phyloP scores from a whole-genome alignment of 2,329 filamentous ascomycete species.

The Septoria linicola region DNA sequence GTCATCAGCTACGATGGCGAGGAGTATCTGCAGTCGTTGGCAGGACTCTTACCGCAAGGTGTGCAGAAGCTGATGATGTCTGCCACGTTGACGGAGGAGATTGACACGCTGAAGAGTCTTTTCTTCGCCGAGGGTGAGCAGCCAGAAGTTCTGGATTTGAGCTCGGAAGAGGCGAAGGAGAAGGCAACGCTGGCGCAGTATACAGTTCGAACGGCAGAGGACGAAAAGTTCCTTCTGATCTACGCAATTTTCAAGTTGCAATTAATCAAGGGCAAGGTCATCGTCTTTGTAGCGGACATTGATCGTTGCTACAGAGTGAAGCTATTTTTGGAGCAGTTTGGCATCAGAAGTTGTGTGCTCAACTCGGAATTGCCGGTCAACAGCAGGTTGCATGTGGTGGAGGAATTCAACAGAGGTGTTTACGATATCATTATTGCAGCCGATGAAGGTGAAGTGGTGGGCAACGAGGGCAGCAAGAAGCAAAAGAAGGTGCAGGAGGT shows the following conservation, averaged over 20 bases:
- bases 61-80: constrained; percentile 93
- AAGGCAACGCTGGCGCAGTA: constrained; percentile 76
- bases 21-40: constrained; percentile 78
- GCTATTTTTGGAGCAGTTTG: constrained; percentile 94
- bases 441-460: constrained; percentile 83
- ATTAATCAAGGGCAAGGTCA: constrained; percentile 87
- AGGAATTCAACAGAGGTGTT: constrained; percentile 94
- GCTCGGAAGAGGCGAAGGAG: constrained; percentile 64
- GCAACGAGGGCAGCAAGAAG: constrained; percentile 54
- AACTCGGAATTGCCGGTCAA: constrained; percentile 95
- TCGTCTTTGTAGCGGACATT: constrained; percentile 80
- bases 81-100: constrained; percentile 83
- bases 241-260: constrained; percentile 96
- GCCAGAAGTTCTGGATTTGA: constrained; percentile 76
- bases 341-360: constrained; percentile 85
- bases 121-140: constrained; percentile 63
- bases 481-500: constrained; percentile 33
- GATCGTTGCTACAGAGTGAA: constrained; percentile 90
- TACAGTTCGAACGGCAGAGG: constrained; percentile 88
- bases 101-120: constrained; percentile 78
- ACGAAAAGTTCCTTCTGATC: constrained; percentile 90
- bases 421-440: constrained; percentile 98
- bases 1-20: constrained; percentile 93
- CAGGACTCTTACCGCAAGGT: constrained; percentile 75
- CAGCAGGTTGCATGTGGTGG: constrained; percentile 87